phyloP scores from a whole-genome alignment of 192 early-diverging fungal species.

The Backusella parvicylindrica region DNA sequence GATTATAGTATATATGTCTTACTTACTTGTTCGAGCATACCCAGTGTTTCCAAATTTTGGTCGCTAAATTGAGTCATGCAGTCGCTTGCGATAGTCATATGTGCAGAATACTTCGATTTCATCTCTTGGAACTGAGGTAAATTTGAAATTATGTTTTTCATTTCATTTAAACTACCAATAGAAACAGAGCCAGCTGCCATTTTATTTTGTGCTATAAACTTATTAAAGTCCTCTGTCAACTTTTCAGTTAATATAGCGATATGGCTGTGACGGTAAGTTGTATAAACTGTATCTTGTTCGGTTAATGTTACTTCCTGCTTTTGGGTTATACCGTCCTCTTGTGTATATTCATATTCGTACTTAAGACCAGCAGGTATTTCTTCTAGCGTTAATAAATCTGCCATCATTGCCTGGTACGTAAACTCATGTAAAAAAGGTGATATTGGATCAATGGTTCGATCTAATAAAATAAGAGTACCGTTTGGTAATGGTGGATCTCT shows the following conservation, averaged over 20 bases:
- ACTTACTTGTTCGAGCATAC: constrained; percentile 73
- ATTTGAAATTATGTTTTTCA: constrained; percentile 82
- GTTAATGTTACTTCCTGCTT: constrained; percentile 57
- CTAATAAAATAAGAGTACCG: constrained; percentile 83
- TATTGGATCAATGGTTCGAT: constrained; percentile 88
- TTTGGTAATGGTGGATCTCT: constrained; percentile 51
- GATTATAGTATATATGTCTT: background rate
- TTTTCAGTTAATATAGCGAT: constrained; percentile 76
- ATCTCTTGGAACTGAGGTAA: constrained; percentile 87
- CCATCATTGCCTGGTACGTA: constrained; percentile 98
- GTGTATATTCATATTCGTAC: constrained; percentile 54
- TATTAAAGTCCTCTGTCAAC: constrained; percentile 70
- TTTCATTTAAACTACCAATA: constrained; percentile 60
- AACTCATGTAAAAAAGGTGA: constrained; percentile 96
- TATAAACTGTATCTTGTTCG: constrained; percentile 77
- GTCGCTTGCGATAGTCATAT: constrained; percentile 83
- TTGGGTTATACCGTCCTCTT: constrained; percentile 40
- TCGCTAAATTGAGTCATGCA: constrained; percentile 75
- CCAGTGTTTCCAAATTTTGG: constrained; percentile 63
- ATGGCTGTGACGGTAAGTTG: constrained; percentile 74
- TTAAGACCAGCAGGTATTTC: constrained; percentile 55
- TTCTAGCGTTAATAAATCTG: constrained; percentile 77
- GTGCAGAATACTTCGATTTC: constrained; percentile 77
- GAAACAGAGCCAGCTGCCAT: constrained; percentile 35
- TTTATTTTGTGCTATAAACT: constrained; percentile 78